A percentile compares a stretch with the other conserved stretches of the same genome.
phyloP scores from a whole-genome alignment of 2,329 filamentous ascomycete genomes.

The Diplodia seriata region DNA sequence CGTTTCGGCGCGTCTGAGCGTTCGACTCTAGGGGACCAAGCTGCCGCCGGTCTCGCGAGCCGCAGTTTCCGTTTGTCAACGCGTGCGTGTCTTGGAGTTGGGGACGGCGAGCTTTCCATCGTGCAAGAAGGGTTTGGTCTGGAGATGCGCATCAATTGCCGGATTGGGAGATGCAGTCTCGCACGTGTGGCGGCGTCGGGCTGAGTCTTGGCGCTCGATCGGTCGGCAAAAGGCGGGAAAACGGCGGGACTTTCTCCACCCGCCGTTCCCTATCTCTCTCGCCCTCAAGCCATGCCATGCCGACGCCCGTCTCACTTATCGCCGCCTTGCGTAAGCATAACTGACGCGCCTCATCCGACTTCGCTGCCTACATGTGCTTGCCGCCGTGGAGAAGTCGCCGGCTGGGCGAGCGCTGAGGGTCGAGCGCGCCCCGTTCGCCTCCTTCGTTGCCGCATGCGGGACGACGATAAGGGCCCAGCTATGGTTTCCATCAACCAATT shows the following conservation, averaged over 20 bases:
- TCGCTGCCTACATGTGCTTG: constrained; percentile 5
- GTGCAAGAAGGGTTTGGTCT: constrained; percentile 3
- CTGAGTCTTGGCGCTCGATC: neutral
- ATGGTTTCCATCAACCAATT: constrained; percentile 2
- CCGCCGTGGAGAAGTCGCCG: neutral
- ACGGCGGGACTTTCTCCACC: neutral
- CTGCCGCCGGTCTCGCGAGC: neutral
- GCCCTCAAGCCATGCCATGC: too few species aligned
- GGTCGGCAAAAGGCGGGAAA: constrained; percentile 12
- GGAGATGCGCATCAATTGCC: constrained; percentile 1
- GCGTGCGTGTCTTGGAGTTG: neutral
- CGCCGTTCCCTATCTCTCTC: constrained; percentile 20
- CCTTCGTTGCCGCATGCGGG: neutral
- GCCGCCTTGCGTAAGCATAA: neutral
- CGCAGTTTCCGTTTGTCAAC: constrained; percentile 10
- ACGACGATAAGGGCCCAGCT: constrained; percentile 13
- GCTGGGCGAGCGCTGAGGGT: neutral
- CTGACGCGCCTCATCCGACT: neutral
- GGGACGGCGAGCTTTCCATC: neutral
- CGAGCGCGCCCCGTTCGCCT: neutral
- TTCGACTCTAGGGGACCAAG: neutral
- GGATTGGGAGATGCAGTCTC: neutral
- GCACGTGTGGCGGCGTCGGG: neutral
- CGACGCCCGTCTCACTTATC: neutral
- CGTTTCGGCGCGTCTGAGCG: neutral